These are phyloP conservation scores for Cordyceps pruinosa DNA, from an alignment of 2,329 filamentous ascomycete species.

Conservation along the genomic window DNA sequence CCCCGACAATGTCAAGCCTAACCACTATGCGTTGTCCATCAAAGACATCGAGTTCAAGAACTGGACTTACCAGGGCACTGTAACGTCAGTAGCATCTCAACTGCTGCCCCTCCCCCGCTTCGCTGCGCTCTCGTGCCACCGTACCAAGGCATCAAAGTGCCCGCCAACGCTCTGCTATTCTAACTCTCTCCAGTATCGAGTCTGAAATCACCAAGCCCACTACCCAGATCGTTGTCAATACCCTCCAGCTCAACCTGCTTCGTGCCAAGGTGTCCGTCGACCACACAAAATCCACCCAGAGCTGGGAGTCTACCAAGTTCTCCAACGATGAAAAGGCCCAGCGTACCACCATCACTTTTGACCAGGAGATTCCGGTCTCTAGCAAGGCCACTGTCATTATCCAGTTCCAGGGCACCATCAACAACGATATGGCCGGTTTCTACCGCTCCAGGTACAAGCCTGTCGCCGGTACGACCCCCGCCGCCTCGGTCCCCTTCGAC, in stretches of 20 bases:
- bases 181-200: conserved; percentile 52
- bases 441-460: conserved; percentile 94
- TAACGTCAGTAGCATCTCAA: conserved; percentile 40
- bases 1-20: conserved; percentile 63
- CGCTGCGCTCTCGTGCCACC: background rate
- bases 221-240: conserved; percentile 75
- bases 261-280: conserved; percentile 54
- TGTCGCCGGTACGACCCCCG: conserved; percentile 48
- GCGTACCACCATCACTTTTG: conserved; percentile 71
- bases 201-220: conserved; percentile 64
- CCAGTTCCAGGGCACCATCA: conserved; percentile 74
- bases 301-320: conserved; percentile 58
- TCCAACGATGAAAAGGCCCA: conserved; percentile 79
- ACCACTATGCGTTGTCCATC: conserved; percentile 79
- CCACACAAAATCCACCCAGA: conserved; percentile 48
- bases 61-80: conserved; percentile 75
- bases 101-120: conserved; percentile 6
- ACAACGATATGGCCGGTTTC: conserved; percentile 88
- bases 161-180: conserved; percentile 2
- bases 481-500: conserved; percentile 70
- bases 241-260: conserved; percentile 73
- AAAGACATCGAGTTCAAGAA: conserved; percentile 68
- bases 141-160: background rate
- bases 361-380: conserved; percentile 60
- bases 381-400: conserved; percentile 62